Base-by-base conservation (phyloP, 164 flowering plant genomes). In the Hamamelis virginiana region DNA sequence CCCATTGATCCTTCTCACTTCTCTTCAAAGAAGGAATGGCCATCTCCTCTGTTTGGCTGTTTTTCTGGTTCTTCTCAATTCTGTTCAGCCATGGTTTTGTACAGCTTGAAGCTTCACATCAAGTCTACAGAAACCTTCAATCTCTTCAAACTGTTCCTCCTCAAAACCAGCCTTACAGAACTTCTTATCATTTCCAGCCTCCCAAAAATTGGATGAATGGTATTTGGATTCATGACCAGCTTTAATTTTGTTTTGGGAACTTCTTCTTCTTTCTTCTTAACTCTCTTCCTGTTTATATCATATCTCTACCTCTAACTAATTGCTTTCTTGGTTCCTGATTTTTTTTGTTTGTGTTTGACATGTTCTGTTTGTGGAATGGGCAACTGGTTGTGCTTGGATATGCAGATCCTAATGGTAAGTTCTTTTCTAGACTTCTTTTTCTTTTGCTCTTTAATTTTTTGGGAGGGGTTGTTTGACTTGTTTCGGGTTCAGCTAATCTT, bases 131-230 rank as follows among this genome's bases (percentile, higher is more conserved):
- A 12, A 25, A 72, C 47, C 69, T 67, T 26, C 70, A 73, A 44
- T 47, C 68, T 28, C 5, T 33, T 22, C 10, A 14, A 18, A 0
- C 57, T 19, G 27, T 46, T 16, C 4, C 47, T 28, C 12, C 62
- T 46, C 1, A 28, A 16, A 57, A 72, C 6, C 82, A 82, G 67
- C 82, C 83, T 65, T 80, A 82, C 56, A 70, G 87, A 71, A 82
- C 87, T 63, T 67, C 76, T 41, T 83, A 67, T 64, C 85, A 83
- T 59, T 83, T 85, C 66, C 89, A 83, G n/a, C 87, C 89, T 51
- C 78, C 82, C 53, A 74, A 76, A 56, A 82, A 85, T 59, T 85
- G 89, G 89, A 83, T 85, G 65, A 85, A 85, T 68, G 89, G 89
- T 85, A 74, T 25, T 1, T 46, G 9, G 43, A 8, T n/a, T 51